phyloP scores from a whole-genome alignment of 2,329 filamentous ascomycete species.

The Zalaria sp. region DNA sequence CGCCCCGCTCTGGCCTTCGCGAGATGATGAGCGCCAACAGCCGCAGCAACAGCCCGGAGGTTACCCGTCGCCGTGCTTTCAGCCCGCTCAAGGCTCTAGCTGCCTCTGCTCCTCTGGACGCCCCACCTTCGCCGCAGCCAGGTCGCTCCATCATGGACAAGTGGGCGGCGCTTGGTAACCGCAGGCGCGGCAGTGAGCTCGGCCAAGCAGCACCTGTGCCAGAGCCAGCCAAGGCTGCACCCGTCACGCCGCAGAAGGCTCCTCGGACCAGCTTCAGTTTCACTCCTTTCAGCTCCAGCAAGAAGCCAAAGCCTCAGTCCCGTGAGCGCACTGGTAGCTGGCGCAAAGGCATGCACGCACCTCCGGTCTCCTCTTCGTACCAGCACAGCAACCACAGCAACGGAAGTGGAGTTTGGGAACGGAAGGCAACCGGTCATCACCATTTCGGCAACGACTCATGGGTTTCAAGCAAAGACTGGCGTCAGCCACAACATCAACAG shows the following conservation, averaged over 20 bases:
- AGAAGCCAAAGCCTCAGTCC: constrained; percentile 16
- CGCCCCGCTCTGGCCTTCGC: constrained; percentile 36
- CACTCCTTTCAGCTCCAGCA: constrained; percentile 16
- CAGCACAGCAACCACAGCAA: constrained; percentile 13
- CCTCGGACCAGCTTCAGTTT: constrained; percentile 11
- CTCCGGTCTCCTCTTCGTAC: constrained; percentile 16
- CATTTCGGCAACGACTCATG: constrained; percentile 16
- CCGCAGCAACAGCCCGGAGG: constrained; percentile 15
- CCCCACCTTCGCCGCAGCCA: constrained; percentile 29
- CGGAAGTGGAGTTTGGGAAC: constrained; percentile 21
- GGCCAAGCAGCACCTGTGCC: constrained; percentile 18
- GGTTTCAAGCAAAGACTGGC: constrained; percentile 35
- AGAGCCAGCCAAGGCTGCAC: constrained; percentile 18
- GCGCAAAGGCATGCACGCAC: constrained; percentile 15
- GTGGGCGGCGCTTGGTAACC: constrained; percentile 78
- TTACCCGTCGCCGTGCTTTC: constrained; percentile 4
- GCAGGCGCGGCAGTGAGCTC: constrained; percentile 52
- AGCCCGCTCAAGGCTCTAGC: constrained; percentile 14
- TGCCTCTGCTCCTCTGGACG: constrained; percentile 17
- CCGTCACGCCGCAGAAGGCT: constrained; percentile 14
- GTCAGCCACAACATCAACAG: constrained; percentile 21
- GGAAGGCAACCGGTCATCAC: constrained; percentile 10
- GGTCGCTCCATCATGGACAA: constrained; percentile 61
- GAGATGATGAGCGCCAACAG: constrained; percentile 40
- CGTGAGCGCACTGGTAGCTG: constrained; percentile 17